Conservation (phyloP, 2,329 filamentous ascomycete species). For the Phoma herbarum region DNA sequence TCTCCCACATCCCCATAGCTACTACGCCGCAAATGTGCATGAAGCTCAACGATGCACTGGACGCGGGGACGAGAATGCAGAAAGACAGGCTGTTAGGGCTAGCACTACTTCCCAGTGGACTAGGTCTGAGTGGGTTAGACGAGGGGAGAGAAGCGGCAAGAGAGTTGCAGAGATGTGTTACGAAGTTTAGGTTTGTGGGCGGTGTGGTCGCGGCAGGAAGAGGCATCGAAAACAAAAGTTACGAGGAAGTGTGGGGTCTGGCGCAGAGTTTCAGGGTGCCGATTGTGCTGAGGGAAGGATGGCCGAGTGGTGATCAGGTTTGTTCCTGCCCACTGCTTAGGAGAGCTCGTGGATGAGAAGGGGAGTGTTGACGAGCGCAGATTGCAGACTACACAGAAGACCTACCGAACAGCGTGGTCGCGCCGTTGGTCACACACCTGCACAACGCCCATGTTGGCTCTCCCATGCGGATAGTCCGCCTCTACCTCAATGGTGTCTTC, state of each 20-base stretch:
- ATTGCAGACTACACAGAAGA: conserved; percentile 24
- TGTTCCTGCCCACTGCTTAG: neutral
- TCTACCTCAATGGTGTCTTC: conserved; percentile 64
- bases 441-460: conserved; percentile 62
- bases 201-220: conserved; percentile 56
- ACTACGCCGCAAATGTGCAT: conserved; percentile 27
- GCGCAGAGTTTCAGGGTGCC: conserved; percentile 55
- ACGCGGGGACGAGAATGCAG: conserved; percentile 28
- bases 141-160: conserved; percentile 46
- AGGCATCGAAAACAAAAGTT: conserved; percentile 55
- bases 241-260: conserved; percentile 54
- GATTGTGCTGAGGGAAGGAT: conserved; percentile 33
- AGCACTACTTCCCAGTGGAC: conserved; percentile 49
- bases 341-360: neutral
- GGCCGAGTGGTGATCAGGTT: conserved; percentile 33
- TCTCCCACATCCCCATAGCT: conserved; percentile 39
- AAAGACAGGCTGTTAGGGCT: conserved; percentile 55
- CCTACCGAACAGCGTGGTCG: conserved; percentile 23
- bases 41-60: conserved; percentile 39
- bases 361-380: conserved; percentile 20
- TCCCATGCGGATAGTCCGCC: conserved; percentile 58
- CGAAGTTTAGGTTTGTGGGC: conserved; percentile 58
- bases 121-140: neutral
- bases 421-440: conserved; percentile 30
- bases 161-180: conserved; percentile 54